Evolutionary conservation across 495 filamentous ascomycete genomes (phyloP).

Genomic region (Trichocladium antarcticum): DNA sequence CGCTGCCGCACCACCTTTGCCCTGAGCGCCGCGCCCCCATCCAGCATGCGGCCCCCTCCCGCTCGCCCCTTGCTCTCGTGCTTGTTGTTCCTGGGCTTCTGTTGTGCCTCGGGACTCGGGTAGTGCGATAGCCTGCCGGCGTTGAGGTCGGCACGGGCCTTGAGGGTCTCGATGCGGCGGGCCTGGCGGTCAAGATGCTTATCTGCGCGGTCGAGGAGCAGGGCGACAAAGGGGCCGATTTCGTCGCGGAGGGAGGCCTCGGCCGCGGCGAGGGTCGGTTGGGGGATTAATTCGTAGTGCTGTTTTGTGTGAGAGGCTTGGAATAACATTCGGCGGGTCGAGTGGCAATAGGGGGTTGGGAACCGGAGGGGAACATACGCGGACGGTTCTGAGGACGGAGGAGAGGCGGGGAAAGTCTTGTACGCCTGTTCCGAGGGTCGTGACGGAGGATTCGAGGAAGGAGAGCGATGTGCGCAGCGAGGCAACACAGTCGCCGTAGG

Average conservation of each 20-base stretch:
- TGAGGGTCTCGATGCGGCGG: slow-evolving; percentile 38
- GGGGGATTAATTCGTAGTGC: slow-evolving; percentile 44
- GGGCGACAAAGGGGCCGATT: slow-evolving; percentile 36
- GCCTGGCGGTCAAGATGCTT: slow-evolving; percentile 36
- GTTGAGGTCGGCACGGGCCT: slow-evolving; percentile 38
- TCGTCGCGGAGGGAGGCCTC: slow-evolving; percentile 41
- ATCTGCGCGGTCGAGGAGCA: slow-evolving; percentile 39
- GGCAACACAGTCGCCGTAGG: slow-evolving; percentile 38
- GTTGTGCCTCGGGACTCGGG: background rate
- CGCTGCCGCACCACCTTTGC: slow-evolving; percentile 31
- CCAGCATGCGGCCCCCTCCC: slow-evolving; percentile 8
- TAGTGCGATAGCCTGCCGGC: slow-evolving; percentile 31
- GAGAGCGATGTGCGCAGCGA: slow-evolving; percentile 41
- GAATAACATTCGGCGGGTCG: background rate
- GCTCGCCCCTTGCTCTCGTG: background rate
- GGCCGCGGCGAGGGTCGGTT: slow-evolving; percentile 37
- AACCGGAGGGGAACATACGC: slow-evolving; percentile 23
- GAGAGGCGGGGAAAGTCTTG: slow-evolving; percentile 38
- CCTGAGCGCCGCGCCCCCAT: slow-evolving; percentile 27
- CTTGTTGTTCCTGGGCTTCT: background rate
- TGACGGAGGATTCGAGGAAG: slow-evolving; percentile 41
- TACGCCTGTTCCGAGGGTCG: slow-evolving; percentile 34
- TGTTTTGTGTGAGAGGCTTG: slow-evolving; percentile 13
- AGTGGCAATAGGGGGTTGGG: background rate
- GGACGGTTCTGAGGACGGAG: slow-evolving; percentile 38